Evolutionary conservation across 2,329 filamentous ascomycete genomes (phyloP).

Genomic region (Ceratocystis destructans): DNA sequence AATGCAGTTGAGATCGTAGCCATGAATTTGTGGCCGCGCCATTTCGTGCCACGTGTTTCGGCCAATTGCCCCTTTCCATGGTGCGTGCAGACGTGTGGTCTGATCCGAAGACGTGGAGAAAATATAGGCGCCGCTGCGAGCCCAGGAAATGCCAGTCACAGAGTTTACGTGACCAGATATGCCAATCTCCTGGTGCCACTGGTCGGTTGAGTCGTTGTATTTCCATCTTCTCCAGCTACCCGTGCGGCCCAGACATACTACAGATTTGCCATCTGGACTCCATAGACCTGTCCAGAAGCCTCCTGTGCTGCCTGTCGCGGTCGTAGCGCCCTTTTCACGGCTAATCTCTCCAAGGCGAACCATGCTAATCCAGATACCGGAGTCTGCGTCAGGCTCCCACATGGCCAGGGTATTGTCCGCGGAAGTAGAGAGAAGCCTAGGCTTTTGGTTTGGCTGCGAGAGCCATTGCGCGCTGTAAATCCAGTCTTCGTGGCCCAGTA

Average conservation of each 20-base stretch:
- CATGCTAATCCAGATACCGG: slow-evolving; percentile 81
- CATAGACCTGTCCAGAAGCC: slow-evolving; percentile 95
- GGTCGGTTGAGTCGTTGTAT: slow-evolving; percentile 43
- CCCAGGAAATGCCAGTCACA: slow-evolving; percentile 74
- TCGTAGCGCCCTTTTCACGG: slow-evolving; percentile 86
- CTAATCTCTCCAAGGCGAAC: slow-evolving; percentile 86
- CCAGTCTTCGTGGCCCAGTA: slow-evolving; percentile 96
- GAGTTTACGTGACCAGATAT: slow-evolving; percentile 73
- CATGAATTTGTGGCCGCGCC: slow-evolving; percentile 89
- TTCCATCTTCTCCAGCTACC: slow-evolving; percentile 88
- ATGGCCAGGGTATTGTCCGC: slow-evolving; percentile 91
- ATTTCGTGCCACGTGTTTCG: slow-evolving; percentile 79
- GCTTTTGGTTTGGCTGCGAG: slow-evolving; percentile 29
- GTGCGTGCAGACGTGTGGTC: slow-evolving; percentile 74
- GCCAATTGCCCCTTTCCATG: slow-evolving; percentile 46
- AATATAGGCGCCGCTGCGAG: slow-evolving; percentile 66
- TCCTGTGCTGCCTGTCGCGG: slow-evolving; percentile 86
- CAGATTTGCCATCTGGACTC: slow-evolving; percentile 56
- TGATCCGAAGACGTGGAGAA: slow-evolving; percentile 85
- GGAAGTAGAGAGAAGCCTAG: slow-evolving; percentile 74
- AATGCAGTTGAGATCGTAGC: slow-evolving; percentile 94
- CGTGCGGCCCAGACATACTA: slow-evolving; percentile 75
- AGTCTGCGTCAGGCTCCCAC: slow-evolving; percentile 73
- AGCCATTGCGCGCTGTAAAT: slow-evolving; percentile 81
- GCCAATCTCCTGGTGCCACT: slow-evolving; percentile 65